phyloP scores from a whole-genome alignment of 1,139 yeast genomes.

The Barnettozyma hawaiiensis region DNA sequence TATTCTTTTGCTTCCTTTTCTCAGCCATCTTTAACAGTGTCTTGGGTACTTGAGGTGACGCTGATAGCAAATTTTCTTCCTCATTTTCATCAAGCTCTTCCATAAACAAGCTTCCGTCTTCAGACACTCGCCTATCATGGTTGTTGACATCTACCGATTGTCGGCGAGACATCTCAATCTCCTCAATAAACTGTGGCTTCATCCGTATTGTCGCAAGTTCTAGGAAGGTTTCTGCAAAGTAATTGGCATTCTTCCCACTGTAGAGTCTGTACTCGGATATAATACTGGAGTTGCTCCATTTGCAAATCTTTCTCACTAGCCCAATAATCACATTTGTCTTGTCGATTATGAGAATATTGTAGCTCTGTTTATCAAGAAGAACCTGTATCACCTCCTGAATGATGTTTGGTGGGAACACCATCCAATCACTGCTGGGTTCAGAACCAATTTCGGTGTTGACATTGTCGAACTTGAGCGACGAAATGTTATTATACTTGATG shows the following conservation, averaged over 20 bases:
- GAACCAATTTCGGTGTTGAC: conserved; percentile 38
- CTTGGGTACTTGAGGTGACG: conserved; percentile 65
- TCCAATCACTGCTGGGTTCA: conserved; percentile 38
- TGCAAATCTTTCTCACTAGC: conserved; percentile 70
- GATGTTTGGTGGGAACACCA: conserved; percentile 58
- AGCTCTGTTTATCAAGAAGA: conserved; percentile 56
- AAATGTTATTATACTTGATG: conserved; percentile 22
- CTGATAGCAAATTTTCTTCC: conserved; percentile 49
- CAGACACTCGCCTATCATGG: conserved; percentile 9
- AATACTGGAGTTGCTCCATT: conserved; percentile 83
- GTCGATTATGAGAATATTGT: conserved; percentile 72
- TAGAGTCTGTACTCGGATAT: conserved; percentile 79
- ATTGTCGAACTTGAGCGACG: conserved; percentile 23
- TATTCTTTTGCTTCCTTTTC: conserved; percentile 37
- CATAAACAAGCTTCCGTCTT: conserved; percentile 12
- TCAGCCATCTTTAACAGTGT: conserved; percentile 53
- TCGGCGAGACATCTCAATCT: conserved; percentile 6
- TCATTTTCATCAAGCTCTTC: conserved; percentile 30
- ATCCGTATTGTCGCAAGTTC: conserved; percentile 63
- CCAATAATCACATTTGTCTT: conserved; percentile 78
- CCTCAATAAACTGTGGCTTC: conserved; percentile 13
- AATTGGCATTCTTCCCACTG: conserved; percentile 67
- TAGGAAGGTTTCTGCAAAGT: conserved; percentile 75
- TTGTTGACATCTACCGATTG: conserved; percentile 6
- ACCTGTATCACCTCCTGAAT: conserved; percentile 53